A percentile compares a stretch with the other conserved stretches of the same genome.
These are phyloP conservation scores for Pontederia paniculata DNA, from an alignment of 176 grass and related monocot genomes.

Conservation along the genomic window DNA sequence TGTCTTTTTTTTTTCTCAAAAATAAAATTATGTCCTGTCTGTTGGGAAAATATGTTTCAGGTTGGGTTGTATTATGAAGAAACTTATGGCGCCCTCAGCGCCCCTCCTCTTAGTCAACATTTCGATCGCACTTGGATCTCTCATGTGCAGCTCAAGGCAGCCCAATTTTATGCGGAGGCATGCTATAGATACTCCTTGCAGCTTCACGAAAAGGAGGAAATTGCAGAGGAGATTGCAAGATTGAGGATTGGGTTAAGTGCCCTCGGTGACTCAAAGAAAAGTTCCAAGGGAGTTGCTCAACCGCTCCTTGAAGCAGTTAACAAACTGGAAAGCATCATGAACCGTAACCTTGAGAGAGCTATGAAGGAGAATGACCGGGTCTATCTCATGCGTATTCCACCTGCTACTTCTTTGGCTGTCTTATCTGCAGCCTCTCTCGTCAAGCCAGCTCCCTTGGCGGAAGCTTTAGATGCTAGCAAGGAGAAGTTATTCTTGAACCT, in stretches of 20 bases:
- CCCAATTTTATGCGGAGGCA: conserved; percentile 93
- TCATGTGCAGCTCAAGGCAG: conserved; percentile 91
- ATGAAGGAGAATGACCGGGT: conserved; percentile 92
- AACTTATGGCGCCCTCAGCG: conserved; percentile 62
- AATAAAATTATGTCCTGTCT: no score
- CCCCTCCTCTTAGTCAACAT: conserved; percentile 65
- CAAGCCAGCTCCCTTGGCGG: conserved; percentile 55
- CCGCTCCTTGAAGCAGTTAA: conserved; percentile 68
- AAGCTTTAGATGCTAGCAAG: conserved; percentile 89
- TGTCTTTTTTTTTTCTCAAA: no score
- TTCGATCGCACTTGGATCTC: conserved; percentile 93
- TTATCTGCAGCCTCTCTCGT: conserved; percentile 78
- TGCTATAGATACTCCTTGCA: conserved; percentile 80
- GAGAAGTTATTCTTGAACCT: conserved; percentile 80
- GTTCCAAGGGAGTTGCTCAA: conserved; percentile 59
- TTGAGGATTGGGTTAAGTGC: conserved; percentile 78
- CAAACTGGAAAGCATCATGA: conserved; percentile 77
- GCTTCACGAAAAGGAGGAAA: conserved; percentile 92
- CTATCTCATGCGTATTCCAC: conserved; percentile 93
- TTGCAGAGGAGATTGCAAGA: conserved; percentile 86
- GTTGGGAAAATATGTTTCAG: conserved; percentile 26
- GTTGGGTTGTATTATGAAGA: conserved; percentile 94
- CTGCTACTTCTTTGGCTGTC: conserved; percentile 51
- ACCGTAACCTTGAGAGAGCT: conserved; percentile 78
- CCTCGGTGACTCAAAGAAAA: conserved; percentile 86